Base-by-base conservation (phyloP, 1,284 basidiomycete genomes). In the Termitomyces sp. region DNA sequence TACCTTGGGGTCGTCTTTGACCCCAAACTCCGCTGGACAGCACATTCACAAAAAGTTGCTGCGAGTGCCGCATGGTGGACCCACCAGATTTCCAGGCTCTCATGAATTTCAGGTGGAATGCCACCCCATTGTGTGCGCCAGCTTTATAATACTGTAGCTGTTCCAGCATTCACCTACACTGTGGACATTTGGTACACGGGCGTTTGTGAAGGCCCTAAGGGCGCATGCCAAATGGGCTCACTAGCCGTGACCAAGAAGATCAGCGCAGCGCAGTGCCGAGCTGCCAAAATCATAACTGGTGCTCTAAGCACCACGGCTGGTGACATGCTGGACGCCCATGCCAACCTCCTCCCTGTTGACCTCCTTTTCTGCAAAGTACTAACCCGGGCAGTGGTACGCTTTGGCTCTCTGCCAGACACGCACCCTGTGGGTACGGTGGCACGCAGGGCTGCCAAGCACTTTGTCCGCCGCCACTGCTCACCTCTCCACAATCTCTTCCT, bases 151-250 rank as follows among this genome's bases (percentile, higher is more conserved):
- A 50, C 66, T 0, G 61, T 70, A 0, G 68, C 63, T 0, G 45
- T 74, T 7, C 68, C 69, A 0, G 62, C 60, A 13, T 65, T 74
- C 60, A 54, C 70, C 0, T 74, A 76, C 47, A 72, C 68, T 1
- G 67, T 65, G 1, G 71, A 74, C 43, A 49, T 75, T 1, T 76
- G 48, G 54, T 58, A 57, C 54, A 58, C 59, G 1, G 55, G 53
- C 36, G 7, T 44, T 2, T 13, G 28, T 26, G 6, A 33, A 3
- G 7, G 44, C 26, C 4, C 21, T 1, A 40, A 21, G 40, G 19
- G 42, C 30, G 48, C 46, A 3, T 48, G 40, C 31, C 31, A 34
- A 9, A 38, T 19, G 5, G 56, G 53, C 1, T 48, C 49, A 13
- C 50, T 40, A 13, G 42, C 57, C 1, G 48, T 58, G 1, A 52